These are phyloP conservation scores for Incumbomyces lentus DNA, from an alignment of 2,329 filamentous ascomycete genomes.

Conservation along the genomic window DNA sequence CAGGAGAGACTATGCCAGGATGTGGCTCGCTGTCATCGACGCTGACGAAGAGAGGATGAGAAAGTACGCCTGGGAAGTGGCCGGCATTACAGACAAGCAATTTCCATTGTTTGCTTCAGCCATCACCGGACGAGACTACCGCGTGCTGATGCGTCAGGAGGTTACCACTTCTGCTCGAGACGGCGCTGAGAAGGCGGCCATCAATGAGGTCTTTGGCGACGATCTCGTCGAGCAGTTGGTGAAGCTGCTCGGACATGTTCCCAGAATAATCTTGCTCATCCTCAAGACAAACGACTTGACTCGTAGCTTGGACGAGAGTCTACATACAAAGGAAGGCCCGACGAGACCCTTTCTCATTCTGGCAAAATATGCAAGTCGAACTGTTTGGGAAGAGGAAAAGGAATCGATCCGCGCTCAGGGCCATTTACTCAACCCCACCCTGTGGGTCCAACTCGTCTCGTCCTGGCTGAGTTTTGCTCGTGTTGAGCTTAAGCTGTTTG, in stretches of 20 bases:
- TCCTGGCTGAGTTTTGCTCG: conserved; percentile 46
- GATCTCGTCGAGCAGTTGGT: conserved; percentile 83
- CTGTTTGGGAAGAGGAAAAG: conserved; percentile 52
- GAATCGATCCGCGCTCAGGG: conserved; percentile 40
- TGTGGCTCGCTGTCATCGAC: conserved; percentile 94
- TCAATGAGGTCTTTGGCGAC: conserved; percentile 73
- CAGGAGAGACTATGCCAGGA: conserved; percentile 81
- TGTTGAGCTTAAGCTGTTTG: conserved; percentile 47
- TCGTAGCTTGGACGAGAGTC: conserved; percentile 79
- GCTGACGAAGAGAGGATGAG: conserved; percentile 79
- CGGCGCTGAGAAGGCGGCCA: conserved; percentile 70
- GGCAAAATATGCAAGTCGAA: conserved; percentile 51
- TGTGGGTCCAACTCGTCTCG: conserved; percentile 39
- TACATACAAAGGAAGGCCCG: conserved; percentile 47
- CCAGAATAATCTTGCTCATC: conserved; percentile 84
- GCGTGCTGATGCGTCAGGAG: conserved; percentile 55
- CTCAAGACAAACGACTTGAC: conserved; percentile 97
- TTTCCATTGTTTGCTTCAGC: conserved; percentile 93
- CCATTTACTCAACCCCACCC: conserved; percentile 42
- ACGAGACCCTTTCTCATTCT: conserved; percentile 55
- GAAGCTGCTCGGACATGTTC: conserved; percentile 76
- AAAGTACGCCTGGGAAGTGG: conserved; percentile 77
- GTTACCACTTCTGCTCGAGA: conserved; percentile 45
- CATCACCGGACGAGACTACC: conserved; percentile 88
- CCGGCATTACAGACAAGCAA: conserved; percentile 75